Evolutionary conservation across 257 asterid species (phyloP), one percentile per base, ranked within the genome.

Genomic region (Capsicum chinense): DNA sequence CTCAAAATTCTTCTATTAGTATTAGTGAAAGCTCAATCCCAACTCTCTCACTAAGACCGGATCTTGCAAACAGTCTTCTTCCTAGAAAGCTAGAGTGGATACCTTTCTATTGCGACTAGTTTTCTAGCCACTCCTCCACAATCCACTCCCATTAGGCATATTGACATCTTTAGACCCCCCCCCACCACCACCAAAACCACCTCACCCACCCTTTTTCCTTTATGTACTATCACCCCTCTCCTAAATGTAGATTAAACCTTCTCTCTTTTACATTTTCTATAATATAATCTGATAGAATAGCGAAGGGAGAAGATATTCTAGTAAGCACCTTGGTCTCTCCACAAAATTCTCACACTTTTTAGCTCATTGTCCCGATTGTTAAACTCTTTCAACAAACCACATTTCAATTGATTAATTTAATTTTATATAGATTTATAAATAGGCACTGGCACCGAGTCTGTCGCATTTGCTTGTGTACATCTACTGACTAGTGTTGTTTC

Each of bases 401-500:
- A 42, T 44, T 50, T 74, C 47, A 50, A 33, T 74, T 74, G 62
- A 74, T 48, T 14, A 50, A 21, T 74, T 74, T 39, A 13, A 7
- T 39, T 69, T 0, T 7, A 8, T 69, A 4, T 50, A 50, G 7
- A 13, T 6, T 74, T 50, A 74, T 7, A 52, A 74, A 19, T 74
- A 74, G 47, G 62, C 42, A 33, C 19, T 21, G 21, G 19, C 81
- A 13, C 37, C 2, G 59, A 73, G 80, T 37, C 35, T 73, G 42
- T 11, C 11, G 1, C 14, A 74, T 7, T 56, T 74, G 12, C 47
- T 52, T 50, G 44, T 74, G 44, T 74, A 50, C 62, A 19, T 74
- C n/a, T 26, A 50, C 13, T 74, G 9, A 42, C 81, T 74, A 74
- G 60, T 74, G 62, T 52, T 47, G 80, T 37, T 73, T 66, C 73